Evolutionary conservation across 768 basidiomycete genomes (phyloP), one percentile per base, ranked within the genome.

Genomic region (Leucogyrophana mollusca): DNA sequence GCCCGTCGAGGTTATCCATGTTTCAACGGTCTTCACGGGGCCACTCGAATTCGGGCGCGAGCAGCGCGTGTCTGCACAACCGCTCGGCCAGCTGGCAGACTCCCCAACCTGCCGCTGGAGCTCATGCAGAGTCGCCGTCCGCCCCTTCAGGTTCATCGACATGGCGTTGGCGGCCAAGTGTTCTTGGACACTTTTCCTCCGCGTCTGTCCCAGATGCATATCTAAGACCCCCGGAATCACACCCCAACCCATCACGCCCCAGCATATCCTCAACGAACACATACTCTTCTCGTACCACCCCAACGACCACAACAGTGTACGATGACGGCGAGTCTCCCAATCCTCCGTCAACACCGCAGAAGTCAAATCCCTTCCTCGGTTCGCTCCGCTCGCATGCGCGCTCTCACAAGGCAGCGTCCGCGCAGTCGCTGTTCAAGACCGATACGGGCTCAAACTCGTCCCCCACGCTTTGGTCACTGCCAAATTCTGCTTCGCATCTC

Each of bases 191-290:
- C 53, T 87, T 87, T 56, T 68, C 76, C 22, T 73, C 77, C 45
- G 55, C 73, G 43, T 73, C 79, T 41, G 59, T 67, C 23, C 68
- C 76, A 34, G 76, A 73, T 57, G 52, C 67, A 40, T 76, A 65
- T 41, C 57, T 71, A 40, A 62, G 67, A 35, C 69, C 73, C 23
- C 72, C 74, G 14, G 78, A 73, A 37, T 62, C 65, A 13, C 50
- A 55, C 8, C 68, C 62, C 40, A 68, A 74, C 30, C 71, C 66
- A 30, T 74, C 81, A 14, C 75, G 81, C 24, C 80, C 76, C 14
- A 83, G 81, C 55, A 70, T 82, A 43, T 85, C 82, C 27, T 84
- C 83, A 21, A 76, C 72, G 4, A 73, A 76, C 33, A 83, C 82
- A 21, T 76, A 68, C 54, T 76, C 71, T 21, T 67, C 78, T 13